These are phyloP conservation scores for Rhynchospora tenuis DNA, from an alignment of 176 grass and related monocot genomes.

Conservation along the genomic window DNA sequence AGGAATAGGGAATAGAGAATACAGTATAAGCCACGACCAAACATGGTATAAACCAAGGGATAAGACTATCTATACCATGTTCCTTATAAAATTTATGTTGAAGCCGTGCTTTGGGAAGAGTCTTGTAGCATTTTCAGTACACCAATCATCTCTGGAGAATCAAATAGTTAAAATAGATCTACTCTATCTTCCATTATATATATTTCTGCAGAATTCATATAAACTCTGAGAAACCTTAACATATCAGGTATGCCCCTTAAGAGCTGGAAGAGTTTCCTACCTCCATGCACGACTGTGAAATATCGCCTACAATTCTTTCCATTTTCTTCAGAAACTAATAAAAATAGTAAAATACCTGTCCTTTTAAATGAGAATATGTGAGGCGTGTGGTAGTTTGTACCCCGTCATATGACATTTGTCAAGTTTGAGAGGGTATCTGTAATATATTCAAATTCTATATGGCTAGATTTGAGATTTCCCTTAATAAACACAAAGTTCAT, in stretches of 20 bases:
- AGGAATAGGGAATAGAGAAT: too few relatives aligned
- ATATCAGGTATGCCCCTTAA: neutral
- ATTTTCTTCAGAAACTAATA: neutral
- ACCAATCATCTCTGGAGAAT: neutral
- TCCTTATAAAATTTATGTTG: neutral
- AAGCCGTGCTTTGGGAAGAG: neutral
- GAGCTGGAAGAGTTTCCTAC: neutral
- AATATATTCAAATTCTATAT: neutral
- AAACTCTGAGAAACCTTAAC: neutral
- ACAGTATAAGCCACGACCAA: too few relatives aligned
- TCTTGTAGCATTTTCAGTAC: neutral
- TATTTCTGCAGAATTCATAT: constrained; percentile 2
- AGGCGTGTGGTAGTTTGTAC: neutral
- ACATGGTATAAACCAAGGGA: too few relatives aligned
- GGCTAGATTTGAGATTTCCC: neutral
- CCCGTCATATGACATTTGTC: neutral
- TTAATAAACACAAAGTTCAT: neutral
- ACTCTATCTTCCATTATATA: neutral
- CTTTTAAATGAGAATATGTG: neutral
- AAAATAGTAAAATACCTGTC: too few relatives aligned
- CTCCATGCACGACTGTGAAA: neutral
- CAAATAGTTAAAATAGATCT: neutral
- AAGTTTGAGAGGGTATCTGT: neutral
- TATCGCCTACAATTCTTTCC: neutral
- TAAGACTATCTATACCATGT: too few relatives aligned